Percentiles rank a stretch among this genome's conserved stretches.
These are phyloP conservation scores for Colletotrichum spaethianum DNA, from an alignment of 2,329 filamentous ascomycete genomes.

Conservation along the genomic window DNA sequence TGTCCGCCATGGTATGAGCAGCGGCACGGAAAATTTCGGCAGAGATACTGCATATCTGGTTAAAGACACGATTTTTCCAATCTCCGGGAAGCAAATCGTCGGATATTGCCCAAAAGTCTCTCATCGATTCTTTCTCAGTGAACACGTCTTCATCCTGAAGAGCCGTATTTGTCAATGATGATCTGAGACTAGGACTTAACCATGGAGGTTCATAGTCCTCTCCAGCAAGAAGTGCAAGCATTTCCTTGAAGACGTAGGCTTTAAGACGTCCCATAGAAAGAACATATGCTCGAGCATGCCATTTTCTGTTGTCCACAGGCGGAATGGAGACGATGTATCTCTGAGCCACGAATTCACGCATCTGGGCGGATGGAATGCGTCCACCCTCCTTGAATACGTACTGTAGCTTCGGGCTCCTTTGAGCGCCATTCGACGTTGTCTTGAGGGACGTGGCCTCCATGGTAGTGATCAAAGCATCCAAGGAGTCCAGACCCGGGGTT, in stretches of 20 bases:
- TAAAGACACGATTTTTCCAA: conserved; percentile 53
- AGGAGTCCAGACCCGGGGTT: conserved; percentile 46
- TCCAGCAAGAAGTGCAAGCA: conserved; percentile 52
- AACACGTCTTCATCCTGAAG: conserved; percentile 54
- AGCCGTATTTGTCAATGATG: conserved; percentile 55
- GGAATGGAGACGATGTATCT: conserved; percentile 53
- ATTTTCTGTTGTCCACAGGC: conserved; percentile 51
- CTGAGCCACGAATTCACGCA: conserved; percentile 56
- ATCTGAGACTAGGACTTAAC: conserved; percentile 51
- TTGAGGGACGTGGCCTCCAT: conserved; percentile 43
- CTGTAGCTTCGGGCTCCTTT: conserved; percentile 37
- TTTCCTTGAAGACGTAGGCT: conserved; percentile 54
- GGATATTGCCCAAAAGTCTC: conserved; percentile 50
- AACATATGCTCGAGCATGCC: conserved; percentile 55
- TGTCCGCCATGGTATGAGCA: conserved; percentile 55
- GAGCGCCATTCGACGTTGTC: background rate
- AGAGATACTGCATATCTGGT: conserved; percentile 52
- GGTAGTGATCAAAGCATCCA: conserved; percentile 51
- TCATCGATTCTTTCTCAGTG: conserved; percentile 50
- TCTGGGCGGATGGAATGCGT: conserved; percentile 54
- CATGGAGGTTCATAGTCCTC: conserved; percentile 55
- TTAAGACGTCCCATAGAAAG: conserved; percentile 54
- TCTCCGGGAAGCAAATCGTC: conserved; percentile 49
- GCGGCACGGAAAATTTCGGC: conserved; percentile 53
- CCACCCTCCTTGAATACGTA: conserved; percentile 50